Evolutionary conservation across 495 filamentous ascomycete species (phyloP).

Genomic region (Durotheca rogersii): DNA sequence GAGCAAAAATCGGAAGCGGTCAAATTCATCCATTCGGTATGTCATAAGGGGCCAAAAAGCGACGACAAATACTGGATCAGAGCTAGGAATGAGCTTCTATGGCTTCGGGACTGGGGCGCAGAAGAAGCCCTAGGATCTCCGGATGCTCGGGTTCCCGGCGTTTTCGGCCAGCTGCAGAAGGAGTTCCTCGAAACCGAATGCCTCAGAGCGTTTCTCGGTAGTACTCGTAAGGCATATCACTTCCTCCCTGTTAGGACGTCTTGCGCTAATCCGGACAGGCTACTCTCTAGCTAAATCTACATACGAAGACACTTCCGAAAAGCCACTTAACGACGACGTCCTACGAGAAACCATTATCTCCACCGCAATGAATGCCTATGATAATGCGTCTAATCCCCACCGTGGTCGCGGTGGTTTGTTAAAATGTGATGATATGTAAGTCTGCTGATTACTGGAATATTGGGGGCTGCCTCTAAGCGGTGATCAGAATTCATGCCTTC

Average conservation of each 20-base stretch:
- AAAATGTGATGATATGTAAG: slow-evolving; percentile 80
- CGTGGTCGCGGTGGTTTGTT: slow-evolving; percentile 78
- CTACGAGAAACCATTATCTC: slow-evolving; percentile 67
- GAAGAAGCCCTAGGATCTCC: slow-evolving; percentile 38
- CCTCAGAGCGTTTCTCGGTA: slow-evolving; percentile 69
- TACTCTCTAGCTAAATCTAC: slow-evolving; percentile 67
- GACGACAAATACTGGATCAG: slow-evolving; percentile 69
- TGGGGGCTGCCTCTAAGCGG: slow-evolving; percentile 8
- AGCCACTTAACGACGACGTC: slow-evolving; percentile 51
- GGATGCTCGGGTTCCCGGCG: slow-evolving; percentile 50
- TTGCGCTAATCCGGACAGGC: slow-evolving; percentile 47
- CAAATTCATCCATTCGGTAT: slow-evolving; percentile 58
- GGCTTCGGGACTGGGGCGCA: slow-evolving; percentile 78
- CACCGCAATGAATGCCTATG: slow-evolving; percentile 71
- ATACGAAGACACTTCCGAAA: slow-evolving; percentile 59
- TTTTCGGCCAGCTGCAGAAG: slow-evolving; percentile 67
- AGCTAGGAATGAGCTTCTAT: slow-evolving; percentile 67
- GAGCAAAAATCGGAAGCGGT: slow-evolving; percentile 67
- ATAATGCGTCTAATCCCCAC: slow-evolving; percentile 90
- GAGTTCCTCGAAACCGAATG: slow-evolving; percentile 71
- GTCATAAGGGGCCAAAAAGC: slow-evolving; percentile 52
- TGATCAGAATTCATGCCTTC: slow-evolving; percentile 67
- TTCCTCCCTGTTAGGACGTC: background rate
- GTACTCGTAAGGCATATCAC: slow-evolving; percentile 54
- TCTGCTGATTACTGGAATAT: slow-evolving; percentile 6